Percentiles rank a stretch among this genome's conserved stretches.
Conservation (phyloP, 305 asterid species). For the Petunia hybrid region DNA sequence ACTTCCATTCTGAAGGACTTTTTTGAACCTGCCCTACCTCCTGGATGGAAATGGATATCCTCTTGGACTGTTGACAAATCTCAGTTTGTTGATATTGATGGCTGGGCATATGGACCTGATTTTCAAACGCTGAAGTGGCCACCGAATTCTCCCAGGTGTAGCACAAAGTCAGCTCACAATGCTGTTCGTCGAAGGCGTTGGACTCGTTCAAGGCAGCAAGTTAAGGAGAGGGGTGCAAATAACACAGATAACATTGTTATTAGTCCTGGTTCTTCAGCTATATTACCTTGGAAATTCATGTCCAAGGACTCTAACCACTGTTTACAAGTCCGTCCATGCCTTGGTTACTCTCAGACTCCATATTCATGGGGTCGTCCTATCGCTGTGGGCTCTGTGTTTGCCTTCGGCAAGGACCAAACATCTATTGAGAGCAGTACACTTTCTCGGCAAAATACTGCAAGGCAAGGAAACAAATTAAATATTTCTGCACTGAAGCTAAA, state of each 20-base stretch:
- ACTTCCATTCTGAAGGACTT: slow-evolving; percentile 52
- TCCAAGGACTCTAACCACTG: slow-evolving; percentile 72
- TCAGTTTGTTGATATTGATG: slow-evolving; percentile 66
- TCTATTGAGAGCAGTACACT: slow-evolving; percentile 67
- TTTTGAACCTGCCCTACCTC: slow-evolving; percentile 66
- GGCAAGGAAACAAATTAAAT: slow-evolving; percentile 59
- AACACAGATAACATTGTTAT: slow-evolving; percentile 52
- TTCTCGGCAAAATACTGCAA: slow-evolving; percentile 74
- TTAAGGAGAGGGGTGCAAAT: slow-evolving; percentile 46
- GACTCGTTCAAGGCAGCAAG: slow-evolving; percentile 64
- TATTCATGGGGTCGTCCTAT: slow-evolving; percentile 94
- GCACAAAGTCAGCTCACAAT: slow-evolving; percentile 58
- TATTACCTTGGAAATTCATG: slow-evolving; percentile 92
- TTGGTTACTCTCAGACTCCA: slow-evolving; percentile 59
- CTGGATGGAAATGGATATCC: slow-evolving; percentile 79
- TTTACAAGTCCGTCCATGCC: slow-evolving; percentile 84
- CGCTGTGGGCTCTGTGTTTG: slow-evolving; percentile 45
- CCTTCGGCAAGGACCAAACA: slow-evolving; percentile 71
- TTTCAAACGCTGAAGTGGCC: slow-evolving; percentile 68
- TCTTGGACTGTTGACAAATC: slow-evolving; percentile 72
- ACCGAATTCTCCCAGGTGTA: slow-evolving; percentile 60
- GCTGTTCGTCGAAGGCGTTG: slow-evolving; percentile 70
- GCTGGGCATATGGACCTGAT: slow-evolving; percentile 78
- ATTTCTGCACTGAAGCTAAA: slow-evolving; percentile 78
- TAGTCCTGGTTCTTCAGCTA: slow-evolving; percentile 65